A percentile compares a stretch with the other conserved stretches of the same genome.
These are phyloP conservation scores for Spizellomyces sp. DNA, from an alignment of 192 early-diverging fungal species.

Conservation along the genomic window DNA sequence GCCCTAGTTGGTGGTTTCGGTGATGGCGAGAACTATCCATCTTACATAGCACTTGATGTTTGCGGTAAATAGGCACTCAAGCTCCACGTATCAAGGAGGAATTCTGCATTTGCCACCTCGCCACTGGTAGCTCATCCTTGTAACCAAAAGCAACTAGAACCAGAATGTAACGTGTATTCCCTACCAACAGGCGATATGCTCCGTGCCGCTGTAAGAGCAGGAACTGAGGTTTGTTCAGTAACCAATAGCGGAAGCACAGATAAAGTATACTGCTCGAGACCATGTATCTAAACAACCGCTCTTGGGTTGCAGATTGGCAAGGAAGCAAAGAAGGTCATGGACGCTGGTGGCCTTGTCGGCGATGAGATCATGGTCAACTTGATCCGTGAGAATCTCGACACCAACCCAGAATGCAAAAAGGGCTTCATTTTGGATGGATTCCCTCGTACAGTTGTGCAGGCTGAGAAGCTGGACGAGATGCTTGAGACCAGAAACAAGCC, in stretches of 20 bases:
- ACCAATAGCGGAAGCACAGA: not conserved
- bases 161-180: too few species aligned
- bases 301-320: conserved; percentile 66
- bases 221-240: conserved; percentile 65
- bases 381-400: conserved; percentile 95
- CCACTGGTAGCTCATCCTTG: conserved; percentile 67
- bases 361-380: conserved; percentile 98
- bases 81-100: conserved; percentile 94
- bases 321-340: conserved; percentile 99
- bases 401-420: conserved; percentile 93
- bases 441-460: conserved; percentile 97
- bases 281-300: not conserved
- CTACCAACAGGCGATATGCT: conserved; percentile 81
- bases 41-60: conserved; percentile 66
- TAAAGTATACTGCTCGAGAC: not conserved
- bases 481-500: conserved; percentile 75
- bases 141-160: too few species aligned
- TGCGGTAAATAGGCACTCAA: conserved; percentile 68
- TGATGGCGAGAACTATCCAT: conserved; percentile 8
- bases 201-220: conserved; percentile 89
- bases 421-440: conserved; percentile 99
- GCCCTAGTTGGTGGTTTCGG: not conserved
- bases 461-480: conserved; percentile 98
- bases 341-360: conserved; percentile 92
- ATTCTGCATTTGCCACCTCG: conserved; percentile 96